phyloP scores from a whole-genome alignment of 345 rosid species.

The Erucastrum elatum region DNA sequence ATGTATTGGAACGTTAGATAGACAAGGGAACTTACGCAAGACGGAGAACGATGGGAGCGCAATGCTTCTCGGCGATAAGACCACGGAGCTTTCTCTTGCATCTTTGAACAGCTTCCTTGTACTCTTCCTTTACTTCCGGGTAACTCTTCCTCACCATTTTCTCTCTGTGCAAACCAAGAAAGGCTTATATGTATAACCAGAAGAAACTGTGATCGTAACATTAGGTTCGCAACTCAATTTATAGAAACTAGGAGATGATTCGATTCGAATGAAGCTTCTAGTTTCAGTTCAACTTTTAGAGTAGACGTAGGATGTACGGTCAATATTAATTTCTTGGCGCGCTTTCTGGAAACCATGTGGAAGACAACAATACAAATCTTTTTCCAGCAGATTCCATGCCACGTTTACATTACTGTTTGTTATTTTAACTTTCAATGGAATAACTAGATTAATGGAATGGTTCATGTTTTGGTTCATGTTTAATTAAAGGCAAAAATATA shows the following conservation, averaged over 20 bases:
- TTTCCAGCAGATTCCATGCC: background rate
- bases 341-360: constrained; percentile 17
- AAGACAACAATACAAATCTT: background rate
- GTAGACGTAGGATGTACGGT: constrained; percentile 5
- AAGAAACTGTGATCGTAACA: background rate
- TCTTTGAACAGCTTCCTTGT: constrained; percentile 59
- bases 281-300: background rate
- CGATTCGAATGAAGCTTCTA: constrained; percentile 27
- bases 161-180: background rate
- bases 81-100: constrained; percentile 82
- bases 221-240: background rate
- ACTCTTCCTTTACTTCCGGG: constrained; percentile 72
- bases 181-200: background rate
- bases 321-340: constrained; percentile 19
- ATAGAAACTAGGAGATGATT: background rate
- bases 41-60: constrained; percentile 88
- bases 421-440: background rate
- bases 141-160: constrained; percentile 61
- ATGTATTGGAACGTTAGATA: background rate
- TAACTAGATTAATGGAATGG: background rate
- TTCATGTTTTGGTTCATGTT: background rate
- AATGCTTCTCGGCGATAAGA: constrained; percentile 73
- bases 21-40: constrained; percentile 52
- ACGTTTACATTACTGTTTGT: background rate
- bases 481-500: background rate